These are phyloP conservation scores for Barbarea vulgaris DNA, from an alignment of 345 rosid species.

Conservation along the genomic window DNA sequence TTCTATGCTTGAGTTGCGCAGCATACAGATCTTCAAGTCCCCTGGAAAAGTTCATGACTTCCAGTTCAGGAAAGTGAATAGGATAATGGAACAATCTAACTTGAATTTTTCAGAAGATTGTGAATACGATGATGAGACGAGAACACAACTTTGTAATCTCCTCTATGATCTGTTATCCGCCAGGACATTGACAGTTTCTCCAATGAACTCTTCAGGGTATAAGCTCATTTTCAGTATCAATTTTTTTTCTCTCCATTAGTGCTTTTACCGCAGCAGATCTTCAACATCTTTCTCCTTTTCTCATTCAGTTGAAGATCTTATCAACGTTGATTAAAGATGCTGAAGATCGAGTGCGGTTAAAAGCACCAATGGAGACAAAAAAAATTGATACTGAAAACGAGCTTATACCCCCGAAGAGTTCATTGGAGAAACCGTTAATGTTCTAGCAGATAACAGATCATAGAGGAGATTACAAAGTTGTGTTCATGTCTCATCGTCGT, in stretches of 20 bases:
- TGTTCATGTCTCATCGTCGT: neutral
- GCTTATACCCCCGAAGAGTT: neutral
- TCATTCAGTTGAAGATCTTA: neutral
- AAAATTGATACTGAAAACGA: neutral
- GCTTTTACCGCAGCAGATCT: too few relatives aligned
- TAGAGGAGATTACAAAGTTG: neutral
- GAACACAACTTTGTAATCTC: neutral
- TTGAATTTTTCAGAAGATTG: neutral
- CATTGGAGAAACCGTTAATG: neutral
- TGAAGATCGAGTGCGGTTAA: neutral
- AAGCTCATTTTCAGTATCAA: too few relatives aligned
- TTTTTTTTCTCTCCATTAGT: too few relatives aligned
- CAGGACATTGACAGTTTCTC: neutral
- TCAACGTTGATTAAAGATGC: neutral
- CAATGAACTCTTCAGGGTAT: neutral
- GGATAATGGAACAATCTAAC: neutral
- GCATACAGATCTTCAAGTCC: neutral
- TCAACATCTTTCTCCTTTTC: neutral
- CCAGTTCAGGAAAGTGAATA: neutral
- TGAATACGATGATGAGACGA: accelerated
- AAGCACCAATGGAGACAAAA: neutral
- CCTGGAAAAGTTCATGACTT: neutral
- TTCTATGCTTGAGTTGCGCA: neutral
- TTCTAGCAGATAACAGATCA: neutral
- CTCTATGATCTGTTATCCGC: neutral